Evolutionary conservation across 495 filamentous ascomycete genomes (phyloP), one percentile per base, ranked within the genome.

Genomic region (Penicillium atrosanguineum): DNA sequence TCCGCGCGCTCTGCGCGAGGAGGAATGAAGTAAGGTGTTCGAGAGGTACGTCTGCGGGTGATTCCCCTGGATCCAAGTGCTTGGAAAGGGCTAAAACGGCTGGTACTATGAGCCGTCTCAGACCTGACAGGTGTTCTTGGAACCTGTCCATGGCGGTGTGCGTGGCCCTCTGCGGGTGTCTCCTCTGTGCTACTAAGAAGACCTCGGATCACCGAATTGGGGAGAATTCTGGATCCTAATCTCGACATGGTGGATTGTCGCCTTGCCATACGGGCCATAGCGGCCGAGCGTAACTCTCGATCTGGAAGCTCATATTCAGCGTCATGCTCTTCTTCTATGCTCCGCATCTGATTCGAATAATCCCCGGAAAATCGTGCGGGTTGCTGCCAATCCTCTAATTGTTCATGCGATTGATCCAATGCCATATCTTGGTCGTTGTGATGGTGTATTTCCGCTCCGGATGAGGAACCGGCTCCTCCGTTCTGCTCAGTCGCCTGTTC

Each of bases 161-260:
- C 73, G 57, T 73, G 76, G 16, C 74, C 76, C 55, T 79, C 73
- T 41, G 74, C 76, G 23, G 73, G 67, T 34, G 75, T 74, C 55
- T 82, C 73, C 57, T 77, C 72, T 60, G 75, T 69, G 44, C 77
- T 77, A 52, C 56, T 74, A 7, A 75, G 64, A 31, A 74, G 62
- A 7, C 71, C 73, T 21, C 72, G 70, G 14, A 74, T 76, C 14
- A 78, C 71, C 14, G 72, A 73, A 48, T 79, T 73, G n/a, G 78
- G 77, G 20, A 80, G 59, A 21, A 82, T 68, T 51, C 75, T 70
- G 9, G 78, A 79, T 19, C 77, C 75, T 26, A 82, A 53, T 9
- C 79, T 67, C 45, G 79, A 79, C 68, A 82, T 76, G 14, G 74
- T 75, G 11, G 79, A 79, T 50, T 74, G 77, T 46, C 76, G 71